Percentiles rank a stretch among this genome's conserved stretches.
Conservation (phyloP, 1,284 basidiomycete genomes). For the Garcileccinum viscosum region DNA sequence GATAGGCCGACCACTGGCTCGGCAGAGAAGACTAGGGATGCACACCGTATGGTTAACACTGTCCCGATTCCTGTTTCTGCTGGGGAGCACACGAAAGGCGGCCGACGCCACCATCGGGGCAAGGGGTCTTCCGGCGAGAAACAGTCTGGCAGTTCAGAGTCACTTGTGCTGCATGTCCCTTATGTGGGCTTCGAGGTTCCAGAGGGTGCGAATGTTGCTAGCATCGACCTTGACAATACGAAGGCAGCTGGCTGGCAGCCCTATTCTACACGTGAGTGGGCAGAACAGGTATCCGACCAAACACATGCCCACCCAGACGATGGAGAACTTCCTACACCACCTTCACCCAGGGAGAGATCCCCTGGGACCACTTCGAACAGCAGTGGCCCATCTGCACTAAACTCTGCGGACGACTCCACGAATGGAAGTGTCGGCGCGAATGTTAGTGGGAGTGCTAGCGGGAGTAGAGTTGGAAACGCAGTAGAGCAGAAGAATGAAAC, state of each 20-base stretch:
- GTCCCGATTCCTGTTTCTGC: conserved; percentile 37
- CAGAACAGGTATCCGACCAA: conserved; percentile 35
- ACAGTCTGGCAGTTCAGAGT: conserved; percentile 23
- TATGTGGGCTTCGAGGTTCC: conserved; percentile 18
- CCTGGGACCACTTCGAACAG: conserved; percentile 33
- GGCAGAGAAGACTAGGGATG: conserved; percentile 3
- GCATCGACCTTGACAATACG: conserved; percentile 47
- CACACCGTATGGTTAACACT: conserved; percentile 25
- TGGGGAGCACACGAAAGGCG: conserved; percentile 32
- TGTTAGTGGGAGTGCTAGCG: conserved; percentile 17
- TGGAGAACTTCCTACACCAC: conserved; percentile 3
- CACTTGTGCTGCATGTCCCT: conserved; percentile 42
- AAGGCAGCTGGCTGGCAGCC: conserved; percentile 44
- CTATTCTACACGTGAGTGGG: conserved; percentile 41
- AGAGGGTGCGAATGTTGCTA: conserved; percentile 9
- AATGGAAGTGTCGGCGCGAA: conserved; percentile 17
- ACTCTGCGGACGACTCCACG: conserved; percentile 35
- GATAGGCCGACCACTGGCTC: conserved; percentile 20
- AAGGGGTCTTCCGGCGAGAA: conserved; percentile 13
- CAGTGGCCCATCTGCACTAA: conserved; percentile 30
- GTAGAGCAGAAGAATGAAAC: conserved; percentile 16
- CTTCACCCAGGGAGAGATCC: conserved; percentile 24
- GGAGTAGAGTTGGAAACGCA: conserved; percentile 10
- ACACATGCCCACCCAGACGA: conserved; percentile 20
- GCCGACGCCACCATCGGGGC: conserved; percentile 14